These are phyloP conservation scores for Harringtonia aguacate DNA, from an alignment of 2,329 filamentous ascomycete genomes.

Conservation along the genomic window DNA sequence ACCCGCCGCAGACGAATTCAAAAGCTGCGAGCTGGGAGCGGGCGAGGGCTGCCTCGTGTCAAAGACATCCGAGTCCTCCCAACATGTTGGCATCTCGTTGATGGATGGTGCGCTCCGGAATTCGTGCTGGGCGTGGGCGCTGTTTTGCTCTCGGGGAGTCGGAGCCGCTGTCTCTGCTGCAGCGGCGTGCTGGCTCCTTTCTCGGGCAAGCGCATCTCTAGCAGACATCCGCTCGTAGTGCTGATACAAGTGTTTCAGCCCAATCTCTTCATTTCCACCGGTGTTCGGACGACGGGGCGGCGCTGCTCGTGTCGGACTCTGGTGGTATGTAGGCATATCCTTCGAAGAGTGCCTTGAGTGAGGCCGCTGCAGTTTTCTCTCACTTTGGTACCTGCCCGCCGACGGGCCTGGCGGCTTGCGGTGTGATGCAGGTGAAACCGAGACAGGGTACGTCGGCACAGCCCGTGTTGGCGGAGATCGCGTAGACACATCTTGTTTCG, in stretches of 20 bases:
- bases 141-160: no score
- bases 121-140: no score
- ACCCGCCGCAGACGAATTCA: conserved; percentile 13
- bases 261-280: conserved; percentile 10
- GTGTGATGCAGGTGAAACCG: conserved; percentile 26
- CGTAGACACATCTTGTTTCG: no score
- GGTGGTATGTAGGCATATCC: not conserved
- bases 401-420: conserved; percentile 14
- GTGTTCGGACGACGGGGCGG: not conserved
- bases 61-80: not conserved
- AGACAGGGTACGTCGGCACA: conserved; percentile 20
- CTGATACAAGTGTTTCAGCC: conserved; percentile 41
- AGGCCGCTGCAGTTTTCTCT: conserved; percentile 22
- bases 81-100: not conserved
- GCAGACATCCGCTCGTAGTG: conserved; percentile 49
- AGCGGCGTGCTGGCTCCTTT: not conserved
- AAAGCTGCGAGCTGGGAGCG: no score
- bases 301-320: not conserved
- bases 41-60: not conserved
- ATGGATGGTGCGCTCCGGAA: no score
- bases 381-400: conserved; percentile 11
- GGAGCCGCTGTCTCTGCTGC: no score
- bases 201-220: conserved; percentile 25
- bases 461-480: no score
- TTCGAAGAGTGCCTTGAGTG: conserved; percentile 22